phyloP scores from a whole-genome alignment of 225 moss, liverwort and hornwort species.

The Antitrichia curtipendula region DNA sequence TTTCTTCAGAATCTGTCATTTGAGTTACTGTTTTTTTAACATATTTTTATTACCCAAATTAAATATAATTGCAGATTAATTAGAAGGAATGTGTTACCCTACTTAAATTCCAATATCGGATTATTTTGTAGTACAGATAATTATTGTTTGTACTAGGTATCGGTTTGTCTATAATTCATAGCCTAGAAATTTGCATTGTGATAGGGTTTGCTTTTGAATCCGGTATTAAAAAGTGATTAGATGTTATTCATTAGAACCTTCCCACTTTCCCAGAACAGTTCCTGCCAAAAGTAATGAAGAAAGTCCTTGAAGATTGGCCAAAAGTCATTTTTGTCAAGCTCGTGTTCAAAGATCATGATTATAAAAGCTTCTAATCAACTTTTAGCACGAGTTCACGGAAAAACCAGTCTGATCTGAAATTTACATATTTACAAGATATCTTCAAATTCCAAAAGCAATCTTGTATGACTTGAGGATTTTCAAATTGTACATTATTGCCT shows the following conservation, averaged over 20 bases:
- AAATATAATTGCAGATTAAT: too few species aligned
- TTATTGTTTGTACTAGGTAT: not conserved
- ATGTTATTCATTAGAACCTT: not conserved
- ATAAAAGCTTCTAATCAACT: not conserved
- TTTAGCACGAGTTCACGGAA: not conserved
- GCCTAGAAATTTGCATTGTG: not conserved
- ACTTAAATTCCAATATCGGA: too few species aligned
- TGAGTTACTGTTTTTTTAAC: not conserved
- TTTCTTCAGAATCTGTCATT: not conserved
- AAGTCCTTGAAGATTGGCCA: not conserved
- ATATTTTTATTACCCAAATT: too few species aligned
- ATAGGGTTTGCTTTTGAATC: not conserved
- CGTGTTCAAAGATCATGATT: not conserved
- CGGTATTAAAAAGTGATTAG: not conserved
- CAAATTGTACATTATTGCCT: too few species aligned
- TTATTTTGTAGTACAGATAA: not conserved
- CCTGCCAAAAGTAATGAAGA: not conserved
- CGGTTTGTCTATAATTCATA: not conserved
- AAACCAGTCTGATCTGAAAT: not conserved
- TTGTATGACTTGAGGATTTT: not conserved
- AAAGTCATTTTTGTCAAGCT: not conserved
- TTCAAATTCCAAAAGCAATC: not conserved
- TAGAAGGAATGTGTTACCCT: not conserved
- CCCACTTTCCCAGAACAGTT: not conserved
- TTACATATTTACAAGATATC: not conserved